Conservation (phyloP, 2,329 filamentous ascomycete genomes). For the Colletotrichum eremochloae region DNA sequence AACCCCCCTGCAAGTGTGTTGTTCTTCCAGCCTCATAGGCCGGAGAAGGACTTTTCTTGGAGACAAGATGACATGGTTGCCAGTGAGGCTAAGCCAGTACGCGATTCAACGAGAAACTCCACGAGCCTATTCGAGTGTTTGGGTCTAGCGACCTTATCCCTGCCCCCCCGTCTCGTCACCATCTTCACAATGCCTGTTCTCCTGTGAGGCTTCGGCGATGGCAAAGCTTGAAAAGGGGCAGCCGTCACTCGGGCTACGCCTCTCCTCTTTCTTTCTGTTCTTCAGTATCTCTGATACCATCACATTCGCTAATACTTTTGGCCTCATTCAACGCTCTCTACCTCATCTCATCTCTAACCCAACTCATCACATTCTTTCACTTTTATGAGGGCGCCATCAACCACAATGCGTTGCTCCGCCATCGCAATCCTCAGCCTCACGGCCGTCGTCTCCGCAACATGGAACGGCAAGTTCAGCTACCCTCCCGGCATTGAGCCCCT, state of each 20-base stretch:
- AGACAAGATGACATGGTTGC: constrained; percentile 18
- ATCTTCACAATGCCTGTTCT: constrained; percentile 1
- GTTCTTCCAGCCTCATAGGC: neutral
- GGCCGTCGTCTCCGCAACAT: constrained; percentile 38
- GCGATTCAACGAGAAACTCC: constrained; percentile 27
- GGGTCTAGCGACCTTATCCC: constrained; percentile 13
- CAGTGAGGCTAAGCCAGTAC: constrained; percentile 13
- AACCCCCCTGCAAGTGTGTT: constrained; percentile 17
- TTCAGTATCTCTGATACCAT: constrained; percentile 46
- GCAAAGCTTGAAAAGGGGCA: constrained; percentile 41
- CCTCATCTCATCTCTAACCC: constrained; percentile 4
- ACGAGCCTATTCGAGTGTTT: constrained; percentile 28
- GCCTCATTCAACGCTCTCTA: constrained; percentile 30
- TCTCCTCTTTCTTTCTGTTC: constrained; percentile 19
- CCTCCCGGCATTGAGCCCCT: constrained; percentile 44
- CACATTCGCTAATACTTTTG: constrained; percentile 44
- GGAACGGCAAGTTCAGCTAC: constrained; percentile 43
- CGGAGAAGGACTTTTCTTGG: constrained; percentile 15
- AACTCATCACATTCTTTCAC: constrained; percentile 19
- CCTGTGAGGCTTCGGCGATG: neutral
- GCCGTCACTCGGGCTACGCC: constrained; percentile 3
- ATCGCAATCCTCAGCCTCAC: constrained; percentile 42
- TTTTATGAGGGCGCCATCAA: constrained; percentile 11
- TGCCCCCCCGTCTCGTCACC: neutral
- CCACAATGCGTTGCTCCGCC: constrained; percentile 42